Conservation (phyloP, 169 alveolate species). For the Nephromyces sp. region DNA sequence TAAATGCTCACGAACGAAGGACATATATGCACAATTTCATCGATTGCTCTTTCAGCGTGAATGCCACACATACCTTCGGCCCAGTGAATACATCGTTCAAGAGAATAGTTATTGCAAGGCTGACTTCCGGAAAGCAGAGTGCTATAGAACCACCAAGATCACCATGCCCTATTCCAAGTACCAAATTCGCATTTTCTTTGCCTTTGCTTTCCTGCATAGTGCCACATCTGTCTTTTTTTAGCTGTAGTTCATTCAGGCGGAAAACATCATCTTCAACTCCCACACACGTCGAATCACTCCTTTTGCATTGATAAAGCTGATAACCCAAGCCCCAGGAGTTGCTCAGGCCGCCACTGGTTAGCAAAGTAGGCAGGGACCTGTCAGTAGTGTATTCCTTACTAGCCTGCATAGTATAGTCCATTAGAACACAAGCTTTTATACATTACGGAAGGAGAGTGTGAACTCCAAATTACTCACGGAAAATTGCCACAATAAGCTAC, state of each 20-base stretch:
- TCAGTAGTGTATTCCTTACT: conserved; percentile 25
- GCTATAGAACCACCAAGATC: conserved; percentile 47
- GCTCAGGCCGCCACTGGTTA: conserved; percentile 46
- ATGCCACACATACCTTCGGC: conserved; percentile 29
- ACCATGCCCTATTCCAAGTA: conserved; percentile 45
- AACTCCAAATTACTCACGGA: no score
- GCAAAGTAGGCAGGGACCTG: conserved; percentile 41
- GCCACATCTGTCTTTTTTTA: background rate
- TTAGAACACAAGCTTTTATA: no score
- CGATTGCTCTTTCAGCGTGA: no score
- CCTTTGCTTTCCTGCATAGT: background rate
- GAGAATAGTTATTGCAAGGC: conserved; percentile 40
- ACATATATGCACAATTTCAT: no score
- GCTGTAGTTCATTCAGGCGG: background rate
- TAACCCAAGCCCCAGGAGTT: conserved; percentile 50
- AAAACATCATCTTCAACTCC: conserved; percentile 16
- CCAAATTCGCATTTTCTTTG: background rate
- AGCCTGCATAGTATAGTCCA: conserved; percentile 25
- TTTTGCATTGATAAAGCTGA: conserved; percentile 43
- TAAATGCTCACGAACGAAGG: no score
- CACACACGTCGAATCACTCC: conserved; percentile 4
- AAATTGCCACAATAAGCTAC: no score
- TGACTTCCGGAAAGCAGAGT: conserved; percentile 42
- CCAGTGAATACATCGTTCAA: conserved; percentile 51
- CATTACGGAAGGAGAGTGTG: no score